Percentiles rank a stretch among this genome's conserved stretches.
phyloP scores from a whole-genome alignment of 495 filamentous ascomycete genomes.

The Penicillium ochrochloron region DNA sequence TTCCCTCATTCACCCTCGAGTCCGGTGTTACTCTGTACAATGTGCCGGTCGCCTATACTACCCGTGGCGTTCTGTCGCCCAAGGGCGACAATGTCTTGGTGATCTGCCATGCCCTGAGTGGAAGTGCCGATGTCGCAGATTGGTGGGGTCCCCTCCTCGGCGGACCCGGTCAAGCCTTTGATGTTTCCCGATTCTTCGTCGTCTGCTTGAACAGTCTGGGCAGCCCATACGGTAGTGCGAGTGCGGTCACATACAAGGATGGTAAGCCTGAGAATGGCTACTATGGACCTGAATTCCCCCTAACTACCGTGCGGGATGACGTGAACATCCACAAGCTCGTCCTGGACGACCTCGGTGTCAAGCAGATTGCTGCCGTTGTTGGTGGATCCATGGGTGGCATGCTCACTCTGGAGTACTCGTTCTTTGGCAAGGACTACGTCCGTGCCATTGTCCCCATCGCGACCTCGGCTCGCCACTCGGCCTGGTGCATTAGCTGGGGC shows the following conservation, averaged over 20 bases:
- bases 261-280: conserved; percentile 71
- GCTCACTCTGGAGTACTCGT: conserved; percentile 95
- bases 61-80: conserved; percentile 74
- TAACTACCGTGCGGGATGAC: conserved; percentile 94
- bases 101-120: conserved; percentile 95
- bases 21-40: conserved; percentile 85
- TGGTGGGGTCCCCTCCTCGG: conserved; percentile 98
- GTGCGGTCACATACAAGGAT: conserved; percentile 88
- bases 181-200: conserved; percentile 89
- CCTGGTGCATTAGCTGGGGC: conserved; percentile 99
- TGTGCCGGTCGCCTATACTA: conserved; percentile 93
- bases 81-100: conserved; percentile 89
- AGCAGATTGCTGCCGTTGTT: conserved; percentile 84
- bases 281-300: conserved; percentile 95
- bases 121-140: conserved; percentile 93
- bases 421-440: conserved; percentile 93
- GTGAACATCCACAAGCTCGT: conserved; percentile 92
- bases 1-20: conserved; percentile 91
- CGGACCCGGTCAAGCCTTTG: conserved; percentile 87
- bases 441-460: conserved; percentile 90
- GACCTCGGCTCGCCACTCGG: conserved; percentile 91
- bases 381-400: conserved; percentile 99
- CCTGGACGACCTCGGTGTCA: conserved; percentile 86
- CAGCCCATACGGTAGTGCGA: conserved; percentile 94
- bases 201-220: conserved; percentile 96